phyloP scores from a whole-genome alignment of 352 stramenopile genomes.

The Globisporangium ultimum region DNA sequence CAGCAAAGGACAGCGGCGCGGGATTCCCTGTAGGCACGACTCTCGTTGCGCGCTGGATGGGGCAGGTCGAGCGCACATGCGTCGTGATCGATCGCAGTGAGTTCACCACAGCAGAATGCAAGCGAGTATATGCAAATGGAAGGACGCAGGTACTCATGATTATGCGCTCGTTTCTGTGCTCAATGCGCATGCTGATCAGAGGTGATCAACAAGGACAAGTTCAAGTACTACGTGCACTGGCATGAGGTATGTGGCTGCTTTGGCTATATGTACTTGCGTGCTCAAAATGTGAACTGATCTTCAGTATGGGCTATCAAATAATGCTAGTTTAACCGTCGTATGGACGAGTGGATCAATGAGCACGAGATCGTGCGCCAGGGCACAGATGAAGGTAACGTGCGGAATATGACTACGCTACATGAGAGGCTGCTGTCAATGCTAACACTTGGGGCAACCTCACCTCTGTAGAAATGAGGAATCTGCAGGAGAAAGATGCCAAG shows the following conservation, averaged over 20 bases:
- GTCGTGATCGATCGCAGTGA: conserved; percentile 78
- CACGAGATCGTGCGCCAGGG: conserved; percentile 72
- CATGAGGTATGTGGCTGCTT: conserved; percentile 46
- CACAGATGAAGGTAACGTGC: conserved; percentile 45
- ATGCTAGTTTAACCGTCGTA: conserved; percentile 77
- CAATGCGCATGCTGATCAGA: conserved; percentile 21
- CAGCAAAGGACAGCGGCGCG: conserved; percentile 12
- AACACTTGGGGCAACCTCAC: too few relatives aligned
- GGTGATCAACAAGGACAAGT: conserved; percentile 48
- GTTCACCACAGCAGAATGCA: conserved; percentile 8
- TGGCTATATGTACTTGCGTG: background rate
- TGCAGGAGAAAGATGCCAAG: conserved; percentile 75
- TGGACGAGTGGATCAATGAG: conserved; percentile 88
- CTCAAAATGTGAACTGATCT: too few relatives aligned
- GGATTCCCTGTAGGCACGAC: conserved; percentile 59
- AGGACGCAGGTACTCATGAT: background rate
- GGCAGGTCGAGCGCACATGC: conserved; percentile 71
- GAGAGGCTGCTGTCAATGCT: too few relatives aligned
- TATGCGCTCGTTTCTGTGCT: background rate
- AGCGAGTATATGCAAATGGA: background rate
- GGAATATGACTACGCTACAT: too few relatives aligned
- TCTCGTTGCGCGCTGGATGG: conserved; percentile 72
- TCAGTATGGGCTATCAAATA: too few relatives aligned
- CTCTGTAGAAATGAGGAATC: conserved; percentile 44
- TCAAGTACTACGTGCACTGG: conserved; percentile 87